These are phyloP conservation scores for Fusarium cicatricum DNA, from an alignment of 2,329 filamentous ascomycete species.

Conservation along the genomic window DNA sequence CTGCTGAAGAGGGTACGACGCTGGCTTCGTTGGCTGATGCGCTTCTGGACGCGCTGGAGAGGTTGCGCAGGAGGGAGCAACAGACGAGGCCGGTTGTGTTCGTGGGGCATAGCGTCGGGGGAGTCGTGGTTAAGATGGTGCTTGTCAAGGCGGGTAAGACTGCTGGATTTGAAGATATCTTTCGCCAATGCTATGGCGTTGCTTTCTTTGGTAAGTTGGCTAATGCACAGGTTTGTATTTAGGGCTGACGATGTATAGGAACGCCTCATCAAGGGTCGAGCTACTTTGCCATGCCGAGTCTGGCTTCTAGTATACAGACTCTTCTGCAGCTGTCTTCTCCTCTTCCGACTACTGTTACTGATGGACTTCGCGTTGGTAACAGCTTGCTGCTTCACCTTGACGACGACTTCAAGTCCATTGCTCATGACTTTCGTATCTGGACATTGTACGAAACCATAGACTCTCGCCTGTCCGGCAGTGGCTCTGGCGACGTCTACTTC, in stretches of 20 bases:
- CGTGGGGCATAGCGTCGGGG: conserved; percentile 68
- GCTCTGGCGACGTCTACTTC: conserved; percentile 60
- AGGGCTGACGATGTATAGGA: conserved; percentile 45
- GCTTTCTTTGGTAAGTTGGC: conserved; percentile 63
- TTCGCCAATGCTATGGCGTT: conserved; percentile 66
- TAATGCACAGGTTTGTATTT: accelerated
- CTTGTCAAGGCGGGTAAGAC: conserved; percentile 57
- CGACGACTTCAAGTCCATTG: conserved; percentile 63
- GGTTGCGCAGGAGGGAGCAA: conserved; percentile 46
- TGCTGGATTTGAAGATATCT: conserved; percentile 52
- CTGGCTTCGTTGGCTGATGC: conserved; percentile 56
- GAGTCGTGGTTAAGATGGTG: conserved; percentile 66
- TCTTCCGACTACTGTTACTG: conserved; percentile 59
- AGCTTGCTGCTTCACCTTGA: conserved; percentile 58
- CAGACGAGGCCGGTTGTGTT: conserved; percentile 64
- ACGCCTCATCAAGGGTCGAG: conserved; percentile 70
- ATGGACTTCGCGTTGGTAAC: conserved; percentile 60
- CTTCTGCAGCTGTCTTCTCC: conserved; percentile 61
- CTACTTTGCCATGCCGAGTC: conserved; percentile 65
- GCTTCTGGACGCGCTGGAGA: conserved; percentile 54
- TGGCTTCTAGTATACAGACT: conserved; percentile 62
- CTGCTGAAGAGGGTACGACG: conserved; percentile 49
- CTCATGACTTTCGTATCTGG: conserved; percentile 68
- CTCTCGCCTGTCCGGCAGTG: conserved; percentile 60
- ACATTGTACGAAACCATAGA: conserved; percentile 71